phyloP scores from a whole-genome alignment of 2,329 filamentous ascomycete species.

The Neonectria magnoliae region DNA sequence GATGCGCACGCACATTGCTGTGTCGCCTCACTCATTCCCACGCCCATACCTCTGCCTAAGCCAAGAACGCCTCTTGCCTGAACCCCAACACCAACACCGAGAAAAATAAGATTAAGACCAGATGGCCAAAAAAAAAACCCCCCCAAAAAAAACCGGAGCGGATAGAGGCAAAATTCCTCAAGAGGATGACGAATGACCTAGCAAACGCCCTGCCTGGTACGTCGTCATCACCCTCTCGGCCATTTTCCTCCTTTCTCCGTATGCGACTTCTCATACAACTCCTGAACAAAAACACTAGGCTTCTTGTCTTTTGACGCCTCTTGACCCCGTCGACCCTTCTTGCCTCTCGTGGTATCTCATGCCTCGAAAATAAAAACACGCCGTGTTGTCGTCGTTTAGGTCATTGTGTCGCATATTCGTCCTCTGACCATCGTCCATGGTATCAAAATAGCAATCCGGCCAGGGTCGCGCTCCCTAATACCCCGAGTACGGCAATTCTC shows the following conservation, averaged over 20 bases:
- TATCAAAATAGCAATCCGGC: conserved; percentile 15
- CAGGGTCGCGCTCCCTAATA: conserved; percentile 14
- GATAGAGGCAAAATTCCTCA: no score
- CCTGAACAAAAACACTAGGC: not conserved
- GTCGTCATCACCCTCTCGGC: no score
- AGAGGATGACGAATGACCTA: no score
- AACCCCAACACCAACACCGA: not conserved
- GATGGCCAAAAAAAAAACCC: no score
- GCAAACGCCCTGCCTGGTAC: no score
- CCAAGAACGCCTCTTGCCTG: not conserved
- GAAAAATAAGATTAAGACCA: not conserved
- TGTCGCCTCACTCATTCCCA: not conserved
- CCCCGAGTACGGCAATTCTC: conserved; percentile 9
- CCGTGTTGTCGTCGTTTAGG: conserved; percentile 1
- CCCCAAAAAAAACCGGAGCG: no score
- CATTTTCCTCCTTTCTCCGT: not conserved
- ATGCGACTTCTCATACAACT: no score
- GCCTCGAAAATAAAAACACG: no score
- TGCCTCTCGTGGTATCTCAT: not conserved
- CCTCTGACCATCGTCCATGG: not conserved
- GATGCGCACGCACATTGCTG: not conserved
- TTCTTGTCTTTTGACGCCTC: not conserved
- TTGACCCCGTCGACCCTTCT: not conserved
- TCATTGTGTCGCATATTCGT: conserved; percentile 4
- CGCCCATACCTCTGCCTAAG: not conserved